Evolutionary conservation across 495 filamentous ascomycete genomes (phyloP).

Genomic region (Xylaria castorea): DNA sequence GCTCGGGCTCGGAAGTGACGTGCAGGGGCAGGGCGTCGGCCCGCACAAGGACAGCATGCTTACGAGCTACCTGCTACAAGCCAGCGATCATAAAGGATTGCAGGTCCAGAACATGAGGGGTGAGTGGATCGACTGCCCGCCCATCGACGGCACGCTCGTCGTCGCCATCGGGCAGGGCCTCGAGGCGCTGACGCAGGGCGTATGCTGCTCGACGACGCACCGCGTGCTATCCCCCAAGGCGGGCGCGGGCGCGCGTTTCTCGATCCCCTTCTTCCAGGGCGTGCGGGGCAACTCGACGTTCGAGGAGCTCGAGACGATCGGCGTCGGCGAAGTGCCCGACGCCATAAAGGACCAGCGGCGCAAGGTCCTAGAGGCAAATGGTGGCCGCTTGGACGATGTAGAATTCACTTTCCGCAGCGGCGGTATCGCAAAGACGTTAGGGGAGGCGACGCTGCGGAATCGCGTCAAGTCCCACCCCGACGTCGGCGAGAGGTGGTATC

Average conservation of each 20-base stretch:
- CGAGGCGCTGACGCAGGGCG: constrained; percentile 87
- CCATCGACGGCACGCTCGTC: constrained; percentile 69
- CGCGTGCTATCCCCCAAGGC: constrained; percentile 71
- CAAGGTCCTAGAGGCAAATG: constrained; percentile 55
- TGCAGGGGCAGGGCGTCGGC: constrained; percentile 75
- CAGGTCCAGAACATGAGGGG: constrained; percentile 89
- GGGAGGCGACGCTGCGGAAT: constrained; percentile 85
- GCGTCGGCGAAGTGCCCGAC: constrained; percentile 71
- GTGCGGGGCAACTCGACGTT: constrained; percentile 83
- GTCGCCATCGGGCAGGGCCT: constrained; percentile 94
- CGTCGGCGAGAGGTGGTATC: constrained; percentile 87
- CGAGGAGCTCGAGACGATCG: constrained; percentile 65
- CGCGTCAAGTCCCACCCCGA: constrained; percentile 90
- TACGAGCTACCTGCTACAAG: constrained; percentile 86
- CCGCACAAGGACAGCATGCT: constrained; percentile 96
- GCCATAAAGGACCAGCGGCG: constrained; percentile 65
- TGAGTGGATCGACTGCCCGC: constrained; percentile 80
- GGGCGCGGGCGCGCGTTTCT: constrained; percentile 76
- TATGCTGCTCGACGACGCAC: constrained; percentile 87
- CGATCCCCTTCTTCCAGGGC: constrained; percentile 92
- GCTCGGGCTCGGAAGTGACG: constrained; percentile 53
- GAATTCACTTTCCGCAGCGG: constrained; percentile 80
- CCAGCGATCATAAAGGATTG: constrained; percentile 75
- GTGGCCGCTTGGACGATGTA: constrained; percentile 68
- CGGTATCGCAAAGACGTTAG: constrained; percentile 66